These are phyloP conservation scores for Herpetomonas samuelpessoai DNA, from an alignment of 208 protist genomes.

Conservation along the genomic window DNA sequence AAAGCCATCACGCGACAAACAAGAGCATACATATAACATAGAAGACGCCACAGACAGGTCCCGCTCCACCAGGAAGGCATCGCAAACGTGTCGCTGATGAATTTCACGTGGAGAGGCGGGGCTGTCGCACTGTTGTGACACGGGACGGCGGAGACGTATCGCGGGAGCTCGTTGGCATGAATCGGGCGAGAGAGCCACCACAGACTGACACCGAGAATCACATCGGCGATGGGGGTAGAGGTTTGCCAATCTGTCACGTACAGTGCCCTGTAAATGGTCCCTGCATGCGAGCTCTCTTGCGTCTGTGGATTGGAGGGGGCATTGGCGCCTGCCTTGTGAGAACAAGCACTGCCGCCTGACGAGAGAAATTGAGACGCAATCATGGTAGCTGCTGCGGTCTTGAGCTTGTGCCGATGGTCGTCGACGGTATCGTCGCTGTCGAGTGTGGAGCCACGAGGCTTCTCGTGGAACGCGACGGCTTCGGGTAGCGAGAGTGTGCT, in stretches of 20 bases:
- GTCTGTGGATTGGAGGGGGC: too few species aligned
- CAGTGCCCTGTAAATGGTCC: slow-evolving; percentile 31
- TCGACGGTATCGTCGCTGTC: slow-evolving; percentile 4
- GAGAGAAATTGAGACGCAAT: neutral
- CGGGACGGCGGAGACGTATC: too few species aligned
- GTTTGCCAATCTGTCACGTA: slow-evolving; percentile 18
- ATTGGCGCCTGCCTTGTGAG: too few species aligned
- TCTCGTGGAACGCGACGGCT: slow-evolving; percentile 11
- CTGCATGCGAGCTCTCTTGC: neutral
- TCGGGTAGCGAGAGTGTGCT: slow-evolving; percentile 22
- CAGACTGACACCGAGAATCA: slow-evolving; percentile 27
- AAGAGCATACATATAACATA: too few species aligned
- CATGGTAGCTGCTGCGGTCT: slow-evolving; percentile 5
- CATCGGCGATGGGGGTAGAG: slow-evolving; percentile 5
- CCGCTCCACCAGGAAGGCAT: too few species aligned
- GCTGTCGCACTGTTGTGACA: neutral
- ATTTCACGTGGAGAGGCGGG: slow-evolving; percentile 11
- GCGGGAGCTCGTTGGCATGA: too few species aligned
- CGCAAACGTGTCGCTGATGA: slow-evolving; percentile 10
- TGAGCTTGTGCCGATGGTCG: slow-evolving; percentile 16
- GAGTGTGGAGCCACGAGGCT: too few species aligned
- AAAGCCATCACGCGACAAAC: too few species aligned
- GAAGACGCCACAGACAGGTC: too few species aligned
- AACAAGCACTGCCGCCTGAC: too few species aligned
- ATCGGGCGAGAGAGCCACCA: slow-evolving; percentile 36